Evolutionary conservation across 1,284 basidiomycete genomes (phyloP).

Genomic region (Ustilago tritici): DNA sequence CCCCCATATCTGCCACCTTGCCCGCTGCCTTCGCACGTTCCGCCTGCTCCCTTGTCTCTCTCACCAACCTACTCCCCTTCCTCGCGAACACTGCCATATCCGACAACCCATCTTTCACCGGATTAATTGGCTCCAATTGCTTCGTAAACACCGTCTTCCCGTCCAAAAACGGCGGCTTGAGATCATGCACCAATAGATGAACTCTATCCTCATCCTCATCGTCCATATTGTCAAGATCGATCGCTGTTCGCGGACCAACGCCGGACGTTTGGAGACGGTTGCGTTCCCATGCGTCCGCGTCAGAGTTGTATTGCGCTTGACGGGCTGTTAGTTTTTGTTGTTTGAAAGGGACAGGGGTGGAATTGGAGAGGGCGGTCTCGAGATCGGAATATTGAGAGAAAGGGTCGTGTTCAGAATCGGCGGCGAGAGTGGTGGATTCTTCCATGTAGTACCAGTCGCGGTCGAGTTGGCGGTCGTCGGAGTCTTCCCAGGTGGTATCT

Average conservation of each 20-base stretch:
- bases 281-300: conserved; percentile 97
- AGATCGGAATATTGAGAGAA: conserved; percentile 85
- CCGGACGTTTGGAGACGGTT: conserved; percentile 97
- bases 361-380: conserved; percentile 70
- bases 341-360: conserved; percentile 39
- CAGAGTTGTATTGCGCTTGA: conserved; percentile 77
- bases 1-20: conserved; percentile 90
- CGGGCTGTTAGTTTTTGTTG: conserved; percentile 67
- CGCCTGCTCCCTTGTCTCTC: conserved; percentile 93
- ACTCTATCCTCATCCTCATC: conserved; percentile 94
- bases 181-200: conserved; percentile 95
- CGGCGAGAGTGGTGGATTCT: conserved; percentile 71
- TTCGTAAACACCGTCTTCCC: conserved; percentile 95
- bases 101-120: conserved; percentile 90
- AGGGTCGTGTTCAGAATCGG: conserved; percentile 91
- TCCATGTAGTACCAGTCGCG: conserved; percentile 68
- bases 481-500: conserved; percentile 55
- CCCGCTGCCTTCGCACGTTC: conserved; percentile 83
- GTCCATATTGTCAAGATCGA: conserved; percentile 83
- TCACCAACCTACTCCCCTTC: conserved; percentile 92
- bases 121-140: conserved; percentile 96
- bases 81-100: conserved; percentile 96
- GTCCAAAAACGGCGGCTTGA: conserved; percentile 97
- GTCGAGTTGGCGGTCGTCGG: conserved; percentile 53
- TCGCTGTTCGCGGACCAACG: conserved; percentile 81